Conservation (phyloP, 768 basidiomycete species). For the Boletus vermiculosoides region DNA sequence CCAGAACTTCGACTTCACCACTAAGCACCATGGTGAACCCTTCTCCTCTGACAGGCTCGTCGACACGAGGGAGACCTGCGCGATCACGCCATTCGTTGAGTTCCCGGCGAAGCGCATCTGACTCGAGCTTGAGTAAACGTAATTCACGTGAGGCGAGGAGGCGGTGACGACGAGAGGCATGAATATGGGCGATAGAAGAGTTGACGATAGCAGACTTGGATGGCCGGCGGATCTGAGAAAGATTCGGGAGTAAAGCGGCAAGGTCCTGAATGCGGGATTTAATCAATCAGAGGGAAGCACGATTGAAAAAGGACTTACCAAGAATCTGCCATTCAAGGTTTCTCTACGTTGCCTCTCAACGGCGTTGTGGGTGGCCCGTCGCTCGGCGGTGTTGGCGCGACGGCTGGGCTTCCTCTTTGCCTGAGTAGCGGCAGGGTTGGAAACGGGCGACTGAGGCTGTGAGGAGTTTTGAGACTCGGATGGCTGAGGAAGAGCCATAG, state of each 20-base stretch:
- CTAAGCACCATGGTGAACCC: slow-evolving; percentile 68
- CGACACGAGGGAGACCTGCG: slow-evolving; percentile 64
- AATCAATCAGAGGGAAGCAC: slow-evolving; percentile 13
- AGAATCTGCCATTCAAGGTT: slow-evolving; percentile 88
- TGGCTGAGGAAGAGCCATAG: slow-evolving; percentile 35
- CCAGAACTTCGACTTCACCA: slow-evolving; percentile 69
- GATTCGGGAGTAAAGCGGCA: slow-evolving; percentile 86
- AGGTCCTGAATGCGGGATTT: slow-evolving; percentile 59
- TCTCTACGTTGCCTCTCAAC: slow-evolving; percentile 93
- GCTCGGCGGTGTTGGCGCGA: slow-evolving; percentile 94
- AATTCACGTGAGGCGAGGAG: slow-evolving; percentile 80
- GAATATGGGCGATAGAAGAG: slow-evolving; percentile 87
- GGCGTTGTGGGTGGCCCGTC: slow-evolving; percentile 95
- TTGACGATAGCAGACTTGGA: slow-evolving; percentile 98
- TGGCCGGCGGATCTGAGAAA: slow-evolving; percentile 87
- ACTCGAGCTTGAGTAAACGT: slow-evolving; percentile 72
- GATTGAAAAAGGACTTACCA: slow-evolving; percentile 48
- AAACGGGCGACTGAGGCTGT: slow-evolving; percentile 22
- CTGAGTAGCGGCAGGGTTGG: slow-evolving; percentile 34
- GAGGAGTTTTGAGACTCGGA: slow-evolving; percentile 26
- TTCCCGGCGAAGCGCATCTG: slow-evolving; percentile 85
- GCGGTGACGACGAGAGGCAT: slow-evolving; percentile 78
- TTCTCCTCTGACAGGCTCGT: slow-evolving; percentile 71
- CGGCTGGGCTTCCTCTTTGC: slow-evolving; percentile 80
- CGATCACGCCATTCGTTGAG: slow-evolving; percentile 92